Conservation (phyloP, 805 yeast genomes). For the Schwanniomyces pseudopolymorphus region DNA sequence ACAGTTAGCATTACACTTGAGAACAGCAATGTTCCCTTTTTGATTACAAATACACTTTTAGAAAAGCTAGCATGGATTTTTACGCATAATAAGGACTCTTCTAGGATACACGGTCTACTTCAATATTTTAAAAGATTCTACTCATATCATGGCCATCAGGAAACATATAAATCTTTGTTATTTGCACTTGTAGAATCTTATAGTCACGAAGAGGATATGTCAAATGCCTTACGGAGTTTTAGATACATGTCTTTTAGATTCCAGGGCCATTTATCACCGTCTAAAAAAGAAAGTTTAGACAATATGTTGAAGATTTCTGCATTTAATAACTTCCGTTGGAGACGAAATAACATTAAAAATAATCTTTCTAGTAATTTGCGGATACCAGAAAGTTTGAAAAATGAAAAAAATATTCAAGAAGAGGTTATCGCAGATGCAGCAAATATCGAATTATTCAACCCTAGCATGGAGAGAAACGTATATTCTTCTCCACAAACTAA, state of each 20-base stretch:
- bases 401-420: slow-evolving; percentile 3
- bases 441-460: slow-evolving; percentile 16
- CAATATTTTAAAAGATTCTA: slow-evolving; percentile 38
- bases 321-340: slow-evolving; percentile 18
- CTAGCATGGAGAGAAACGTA: slow-evolving; percentile 25
- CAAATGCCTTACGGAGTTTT: slow-evolving; percentile 23
- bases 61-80: slow-evolving; percentile 29
- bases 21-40: slow-evolving; percentile 28
- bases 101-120: slow-evolving; percentile 27
- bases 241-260: slow-evolving; percentile 15
- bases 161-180: slow-evolving; percentile 25
- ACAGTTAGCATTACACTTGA: slow-evolving; percentile 8
- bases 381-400: background rate
- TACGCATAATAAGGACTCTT: slow-evolving; percentile 21
- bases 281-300: slow-evolving; percentile 8
- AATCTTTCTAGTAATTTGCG: slow-evolving; percentile 6
- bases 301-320: slow-evolving; percentile 11
- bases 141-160: slow-evolving; percentile 30
- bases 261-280: slow-evolving; percentile 18
- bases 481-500: slow-evolving; percentile 19
- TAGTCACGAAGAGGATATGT: slow-evolving; percentile 19
- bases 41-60: slow-evolving; percentile 26
- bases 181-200: slow-evolving; percentile 31
- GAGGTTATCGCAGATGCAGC: background rate
- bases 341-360: slow-evolving; percentile 19